These are phyloP conservation scores for Aegilops tauschii DNA, from an alignment of 176 grass and related monocot genomes.

Conservation along the genomic window DNA sequence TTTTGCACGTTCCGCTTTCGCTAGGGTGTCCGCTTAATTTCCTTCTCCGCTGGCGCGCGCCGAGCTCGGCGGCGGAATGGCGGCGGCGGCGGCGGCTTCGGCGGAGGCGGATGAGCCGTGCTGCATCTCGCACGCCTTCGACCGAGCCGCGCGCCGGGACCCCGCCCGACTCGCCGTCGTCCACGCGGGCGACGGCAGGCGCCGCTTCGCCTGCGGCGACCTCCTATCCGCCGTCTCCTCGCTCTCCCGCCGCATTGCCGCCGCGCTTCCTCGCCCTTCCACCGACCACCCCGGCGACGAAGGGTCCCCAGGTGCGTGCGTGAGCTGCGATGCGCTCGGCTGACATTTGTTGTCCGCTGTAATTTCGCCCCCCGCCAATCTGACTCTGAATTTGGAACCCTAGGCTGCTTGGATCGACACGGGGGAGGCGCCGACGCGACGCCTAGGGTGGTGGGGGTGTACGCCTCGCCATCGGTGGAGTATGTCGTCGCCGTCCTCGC, in stretches of 20 bases:
- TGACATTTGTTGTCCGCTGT: background rate
- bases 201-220: constrained; percentile 48
- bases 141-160: constrained; percentile 32
- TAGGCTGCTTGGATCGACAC: constrained; percentile 11
- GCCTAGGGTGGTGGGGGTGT: constrained; percentile 56
- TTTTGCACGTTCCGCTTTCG: no score
- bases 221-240: constrained; percentile 50
- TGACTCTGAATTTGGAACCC: background rate
- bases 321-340: background rate
- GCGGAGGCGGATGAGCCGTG: background rate
- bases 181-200: constrained; percentile 36
- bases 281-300: background rate
- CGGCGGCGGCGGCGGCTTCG: background rate
- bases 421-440: background rate
- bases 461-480: constrained; percentile 58
- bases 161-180: constrained; percentile 31
- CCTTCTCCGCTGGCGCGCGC: no score
- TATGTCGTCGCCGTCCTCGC: constrained; percentile 60
- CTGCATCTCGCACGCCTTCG: constrained; percentile 84
- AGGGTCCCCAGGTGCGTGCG: background rate
- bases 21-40: no score
- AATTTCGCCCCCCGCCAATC: background rate
- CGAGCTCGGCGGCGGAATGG: no score
- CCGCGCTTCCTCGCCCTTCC: constrained; percentile 17
- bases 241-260: constrained; percentile 49